Percentiles rank a stretch among this genome's conserved stretches.
Conservation (phyloP, 139 green algal genomes). For the Raphidocelis subcapitata region DNA sequence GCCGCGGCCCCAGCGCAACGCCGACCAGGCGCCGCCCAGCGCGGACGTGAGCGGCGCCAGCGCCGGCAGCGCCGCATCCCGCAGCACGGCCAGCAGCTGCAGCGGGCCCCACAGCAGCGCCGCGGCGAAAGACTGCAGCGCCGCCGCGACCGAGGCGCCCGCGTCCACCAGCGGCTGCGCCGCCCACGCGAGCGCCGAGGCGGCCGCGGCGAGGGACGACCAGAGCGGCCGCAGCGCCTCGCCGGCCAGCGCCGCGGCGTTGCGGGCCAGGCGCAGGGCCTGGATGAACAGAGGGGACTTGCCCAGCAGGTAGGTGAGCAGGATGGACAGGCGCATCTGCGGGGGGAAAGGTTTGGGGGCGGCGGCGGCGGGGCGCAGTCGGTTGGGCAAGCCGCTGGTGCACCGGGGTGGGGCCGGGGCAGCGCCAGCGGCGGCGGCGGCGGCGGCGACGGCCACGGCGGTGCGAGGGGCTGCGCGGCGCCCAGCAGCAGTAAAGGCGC, state of each 20-base stretch:
- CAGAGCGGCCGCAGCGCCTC: constrained; percentile 14
- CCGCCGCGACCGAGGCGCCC: not conserved
- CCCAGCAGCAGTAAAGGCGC: no score
- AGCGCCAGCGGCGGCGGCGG: not conserved
- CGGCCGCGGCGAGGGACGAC: not conserved
- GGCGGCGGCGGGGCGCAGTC: no score
- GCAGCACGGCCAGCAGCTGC: constrained; percentile 1
- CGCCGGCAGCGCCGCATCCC: not conserved
- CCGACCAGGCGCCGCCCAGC: not conserved
- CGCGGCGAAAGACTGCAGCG: not conserved
- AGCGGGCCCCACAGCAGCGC: constrained; percentile 3
- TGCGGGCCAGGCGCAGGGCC: constrained; percentile 43
- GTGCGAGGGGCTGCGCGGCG: no score
- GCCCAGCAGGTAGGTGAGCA: constrained; percentile 84
- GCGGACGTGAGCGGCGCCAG: constrained; percentile 14
- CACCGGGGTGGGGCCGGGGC: not conserved
- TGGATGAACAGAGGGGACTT: constrained; percentile 64
- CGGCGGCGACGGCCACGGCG: no score
- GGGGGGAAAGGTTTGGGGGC: no score
- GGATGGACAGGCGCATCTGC: constrained; percentile 72
- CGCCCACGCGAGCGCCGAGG: constrained; percentile 19
- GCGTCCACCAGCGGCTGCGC: not conserved
- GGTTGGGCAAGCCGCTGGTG: not conserved
- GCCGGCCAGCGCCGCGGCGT: constrained; percentile 11
- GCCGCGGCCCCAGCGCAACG: constrained; percentile 5